Evolutionary conservation across 2,329 filamentous ascomycete genomes (phyloP).

Genomic region (Colletotrichum kahawae): DNA sequence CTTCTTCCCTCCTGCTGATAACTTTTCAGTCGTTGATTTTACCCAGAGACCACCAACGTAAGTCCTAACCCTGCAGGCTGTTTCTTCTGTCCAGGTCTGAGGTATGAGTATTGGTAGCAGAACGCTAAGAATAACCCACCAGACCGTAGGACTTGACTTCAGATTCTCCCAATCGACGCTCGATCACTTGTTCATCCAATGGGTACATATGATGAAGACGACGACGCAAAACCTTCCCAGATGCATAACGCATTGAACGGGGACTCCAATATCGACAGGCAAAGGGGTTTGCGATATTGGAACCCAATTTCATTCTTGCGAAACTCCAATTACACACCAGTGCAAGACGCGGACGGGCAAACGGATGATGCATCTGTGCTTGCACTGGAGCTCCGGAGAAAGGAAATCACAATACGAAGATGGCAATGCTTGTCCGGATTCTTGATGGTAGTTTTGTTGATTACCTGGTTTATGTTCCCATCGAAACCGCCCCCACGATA

Average conservation of each 20-base stretch:
- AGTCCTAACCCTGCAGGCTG: neutral
- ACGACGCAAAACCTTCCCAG: neutral
- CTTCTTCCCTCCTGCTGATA: neutral
- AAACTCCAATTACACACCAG: neutral
- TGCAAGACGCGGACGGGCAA: neutral
- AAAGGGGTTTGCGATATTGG: neutral
- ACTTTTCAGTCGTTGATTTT: neutral
- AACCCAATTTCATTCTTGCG: neutral
- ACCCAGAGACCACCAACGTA: neutral
- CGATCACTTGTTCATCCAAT: accelerated
- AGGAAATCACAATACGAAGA: neutral
- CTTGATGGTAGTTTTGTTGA: neutral
- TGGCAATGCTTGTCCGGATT: neutral
- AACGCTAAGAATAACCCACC: neutral
- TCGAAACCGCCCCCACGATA: neutral
- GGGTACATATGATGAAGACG: neutral
- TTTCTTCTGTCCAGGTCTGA: neutral
- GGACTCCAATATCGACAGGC: neutral
- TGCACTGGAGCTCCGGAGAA: neutral
- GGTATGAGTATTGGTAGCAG: accelerated
- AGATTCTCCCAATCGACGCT: accelerated
- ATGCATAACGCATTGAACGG: neutral
- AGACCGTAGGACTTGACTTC: neutral
- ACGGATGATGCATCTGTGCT: neutral
- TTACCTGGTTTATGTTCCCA: neutral